Evolutionary conservation across 2,329 filamentous ascomycete species (phyloP), one percentile per base, ranked within the genome.

Genomic region (Zopfia rhizophila): DNA sequence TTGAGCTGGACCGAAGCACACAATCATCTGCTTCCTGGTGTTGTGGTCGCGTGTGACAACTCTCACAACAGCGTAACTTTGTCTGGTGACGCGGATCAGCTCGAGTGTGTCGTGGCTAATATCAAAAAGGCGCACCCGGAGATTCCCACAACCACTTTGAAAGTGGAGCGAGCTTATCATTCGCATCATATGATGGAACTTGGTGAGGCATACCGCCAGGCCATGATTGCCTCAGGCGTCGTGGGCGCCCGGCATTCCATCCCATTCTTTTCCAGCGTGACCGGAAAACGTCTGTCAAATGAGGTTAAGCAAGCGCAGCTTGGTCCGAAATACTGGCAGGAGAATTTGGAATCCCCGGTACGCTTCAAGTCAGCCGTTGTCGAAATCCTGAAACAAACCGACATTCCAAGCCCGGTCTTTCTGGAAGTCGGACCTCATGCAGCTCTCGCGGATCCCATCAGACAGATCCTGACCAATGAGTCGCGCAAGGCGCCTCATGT

Each of bases 131-230:
- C 8, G 6, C 18, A 37, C n/a, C 37, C 45, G 11, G 57, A 65
- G 29, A 37, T 63, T 2, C 60, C 64, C 16, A 44, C 56, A 1
- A 49, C 52, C 2, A 40, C 56, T 10, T 64, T 78, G 5, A 64
- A 67, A 36, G 72, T 75, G 3, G 65, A 72, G 17, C 63, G 51
- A 10, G 76, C 75, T 0, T 78, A 77, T 39, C 75, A 77, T 36
- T 75, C 71, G 1, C 61, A 65, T 21, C 72, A 75, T 21, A 74
- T 74, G 72, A 12, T 60, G 4, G 45, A 57, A 1, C 67, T 65
- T 36, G 55, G 61, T 4, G 50, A 38, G 3, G 50, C 55, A 3
- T 72, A 74, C 35, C 12, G 7, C 24, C 24, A 27, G n/a, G 24
- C 24, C 24, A 27, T 27, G 24, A n/a, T 27, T 8, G 24, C 24